Evolutionary conservation across 352 stramenopile species (phyloP).

Genomic region (Globisporangium okanoganense): DNA sequence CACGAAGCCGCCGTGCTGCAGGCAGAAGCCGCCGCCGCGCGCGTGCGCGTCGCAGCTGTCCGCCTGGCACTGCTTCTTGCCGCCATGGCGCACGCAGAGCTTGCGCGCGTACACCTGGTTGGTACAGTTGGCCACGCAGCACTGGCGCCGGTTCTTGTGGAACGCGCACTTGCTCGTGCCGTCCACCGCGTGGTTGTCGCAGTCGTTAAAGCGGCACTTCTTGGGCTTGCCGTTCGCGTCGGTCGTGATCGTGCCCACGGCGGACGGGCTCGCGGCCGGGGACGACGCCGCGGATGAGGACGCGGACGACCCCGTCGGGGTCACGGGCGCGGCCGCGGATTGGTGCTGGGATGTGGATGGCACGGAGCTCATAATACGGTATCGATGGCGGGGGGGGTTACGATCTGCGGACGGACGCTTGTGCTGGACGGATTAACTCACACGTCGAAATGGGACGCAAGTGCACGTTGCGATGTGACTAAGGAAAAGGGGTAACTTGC

Average conservation of each 20-base stretch:
- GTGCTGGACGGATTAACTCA: not conserved
- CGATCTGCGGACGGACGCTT: not conserved
- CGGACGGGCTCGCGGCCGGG: slow-evolving; percentile 4
- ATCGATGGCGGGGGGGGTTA: too few relatives aligned
- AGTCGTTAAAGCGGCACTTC: slow-evolving; percentile 83
- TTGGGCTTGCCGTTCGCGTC: slow-evolving; percentile 31
- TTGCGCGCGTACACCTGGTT: slow-evolving; percentile 85
- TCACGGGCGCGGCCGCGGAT: slow-evolving; percentile 3
- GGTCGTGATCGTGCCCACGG: slow-evolving; percentile 8
- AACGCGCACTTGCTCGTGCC: slow-evolving; percentile 77
- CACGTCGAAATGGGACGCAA: not conserved
- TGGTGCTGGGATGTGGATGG: not conserved
- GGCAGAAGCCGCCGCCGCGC: slow-evolving; percentile 65
- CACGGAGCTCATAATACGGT: not conserved
- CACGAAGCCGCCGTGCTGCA: slow-evolving; percentile 77
- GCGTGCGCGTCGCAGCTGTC: slow-evolving; percentile 72
- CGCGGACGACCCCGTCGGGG: slow-evolving; percentile 10
- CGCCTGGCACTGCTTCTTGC: slow-evolving; percentile 76
- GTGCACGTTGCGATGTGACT: slow-evolving; percentile 10
- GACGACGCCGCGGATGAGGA: slow-evolving; percentile 15
- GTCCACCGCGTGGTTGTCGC: slow-evolving; percentile 64
- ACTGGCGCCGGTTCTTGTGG: slow-evolving; percentile 81
- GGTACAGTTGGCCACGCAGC: slow-evolving; percentile 74
- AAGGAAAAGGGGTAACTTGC: not conserved
- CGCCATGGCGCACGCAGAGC: slow-evolving; percentile 75